Evolutionary conservation across 306 rosid genomes (phyloP).

Genomic region (Cucurbita pepo): DNA sequence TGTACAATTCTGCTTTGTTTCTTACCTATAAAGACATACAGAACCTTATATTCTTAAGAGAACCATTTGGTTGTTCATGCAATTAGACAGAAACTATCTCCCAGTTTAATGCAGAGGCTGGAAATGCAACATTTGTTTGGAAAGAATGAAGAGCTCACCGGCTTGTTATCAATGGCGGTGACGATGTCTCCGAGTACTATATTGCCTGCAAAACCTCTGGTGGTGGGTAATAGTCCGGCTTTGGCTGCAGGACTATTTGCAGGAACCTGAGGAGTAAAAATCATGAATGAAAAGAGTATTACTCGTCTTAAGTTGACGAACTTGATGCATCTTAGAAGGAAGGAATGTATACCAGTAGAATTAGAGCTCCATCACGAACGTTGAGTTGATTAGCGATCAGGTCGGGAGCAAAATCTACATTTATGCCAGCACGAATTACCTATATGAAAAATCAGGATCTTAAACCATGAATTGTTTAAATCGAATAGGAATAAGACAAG

Average conservation of each 20-base stretch:
- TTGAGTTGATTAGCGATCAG: constrained; percentile 72
- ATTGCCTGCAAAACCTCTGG: constrained; percentile 81
- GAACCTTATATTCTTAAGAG: not conserved
- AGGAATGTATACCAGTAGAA: constrained; percentile 41
- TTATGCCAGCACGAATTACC: constrained; percentile 79
- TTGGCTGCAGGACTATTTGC: constrained; percentile 63
- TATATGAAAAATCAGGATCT: constrained; percentile 15
- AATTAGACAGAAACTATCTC: not conserved
- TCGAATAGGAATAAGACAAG: not conserved
- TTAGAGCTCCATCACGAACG: constrained; percentile 83
- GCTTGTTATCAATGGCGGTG: constrained; percentile 61
- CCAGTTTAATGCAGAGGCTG: not conserved
- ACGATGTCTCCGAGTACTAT: constrained; percentile 79
- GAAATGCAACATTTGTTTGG: constrained; percentile 1
- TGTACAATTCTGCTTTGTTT: constrained; percentile 68
- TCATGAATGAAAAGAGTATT: not conserved
- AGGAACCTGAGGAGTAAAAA: constrained; percentile 42
- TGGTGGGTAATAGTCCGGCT: constrained; percentile 70
- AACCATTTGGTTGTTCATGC: not conserved
- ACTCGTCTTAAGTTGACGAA: not conserved
- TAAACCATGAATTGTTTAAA: not conserved
- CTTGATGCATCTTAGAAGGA: not conserved
- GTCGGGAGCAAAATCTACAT: constrained; percentile 80
- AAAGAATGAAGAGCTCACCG: constrained; percentile 36
- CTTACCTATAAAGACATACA: constrained; percentile 38